Percentiles rank a stretch among this genome's conserved stretches.
Conservation (phyloP, 2,329 filamentous ascomycete genomes). For the Coleophoma crateriformis region DNA sequence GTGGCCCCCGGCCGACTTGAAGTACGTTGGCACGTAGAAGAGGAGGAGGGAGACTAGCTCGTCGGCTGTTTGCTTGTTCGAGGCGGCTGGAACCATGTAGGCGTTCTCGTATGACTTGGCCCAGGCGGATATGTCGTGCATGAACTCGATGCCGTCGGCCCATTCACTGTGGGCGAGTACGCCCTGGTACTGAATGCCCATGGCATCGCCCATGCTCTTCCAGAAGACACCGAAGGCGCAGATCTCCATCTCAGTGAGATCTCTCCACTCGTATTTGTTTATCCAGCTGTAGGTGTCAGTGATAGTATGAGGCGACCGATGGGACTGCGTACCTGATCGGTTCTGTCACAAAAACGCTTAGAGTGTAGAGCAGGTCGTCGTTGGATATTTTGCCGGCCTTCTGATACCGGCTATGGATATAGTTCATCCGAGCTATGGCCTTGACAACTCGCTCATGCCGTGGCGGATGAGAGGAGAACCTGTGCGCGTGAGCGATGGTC, state of each 20-base stretch:
- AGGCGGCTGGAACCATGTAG: conserved; percentile 47
- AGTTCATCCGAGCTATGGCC: conserved; percentile 61
- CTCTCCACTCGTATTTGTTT: conserved; percentile 63
- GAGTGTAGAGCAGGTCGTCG: conserved; percentile 60
- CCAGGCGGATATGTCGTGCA: conserved; percentile 42
- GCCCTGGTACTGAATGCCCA: conserved; percentile 50
- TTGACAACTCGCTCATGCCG: conserved; percentile 32
- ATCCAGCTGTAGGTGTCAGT: conserved; percentile 45
- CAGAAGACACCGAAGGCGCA: conserved; percentile 65
- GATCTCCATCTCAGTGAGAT: conserved; percentile 58
- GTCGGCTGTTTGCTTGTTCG: conserved; percentile 47
- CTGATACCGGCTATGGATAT: conserved; percentile 52
- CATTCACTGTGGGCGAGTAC: conserved; percentile 28
- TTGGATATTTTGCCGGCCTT: conserved; percentile 53
- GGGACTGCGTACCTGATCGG: conserved; percentile 29
- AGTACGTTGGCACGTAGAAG: conserved; percentile 41
- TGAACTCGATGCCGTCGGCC: conserved; percentile 46
- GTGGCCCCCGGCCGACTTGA: conserved; percentile 41
- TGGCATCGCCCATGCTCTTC: conserved; percentile 65
- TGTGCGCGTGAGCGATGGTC: too few species aligned
- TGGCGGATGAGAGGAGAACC: conserved; percentile 12
- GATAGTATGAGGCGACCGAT: too few species aligned
- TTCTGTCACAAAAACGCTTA: conserved; percentile 60
- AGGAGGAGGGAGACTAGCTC: conserved; percentile 57
- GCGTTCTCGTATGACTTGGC: conserved; percentile 51